Percentiles rank a stretch among this genome's conserved stretches.
Conservation (phyloP, 148 eudicot genomes). For the Rhododendron simsii region DNA sequence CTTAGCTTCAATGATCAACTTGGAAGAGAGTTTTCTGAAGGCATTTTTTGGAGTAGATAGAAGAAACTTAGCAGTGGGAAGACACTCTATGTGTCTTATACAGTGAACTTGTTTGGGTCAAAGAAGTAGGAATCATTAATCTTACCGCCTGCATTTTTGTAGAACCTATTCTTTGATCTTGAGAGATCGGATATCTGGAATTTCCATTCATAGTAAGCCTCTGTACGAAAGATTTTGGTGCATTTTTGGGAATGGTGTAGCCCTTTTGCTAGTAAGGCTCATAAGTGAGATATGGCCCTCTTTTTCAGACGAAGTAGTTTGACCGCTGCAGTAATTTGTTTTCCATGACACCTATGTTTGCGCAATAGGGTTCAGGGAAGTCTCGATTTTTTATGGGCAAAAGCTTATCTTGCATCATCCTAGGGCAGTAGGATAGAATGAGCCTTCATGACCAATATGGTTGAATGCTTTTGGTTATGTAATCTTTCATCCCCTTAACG, state of each 20-base stretch:
- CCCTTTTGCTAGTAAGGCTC: not conserved
- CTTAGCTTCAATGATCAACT: not conserved
- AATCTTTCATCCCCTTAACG: not conserved
- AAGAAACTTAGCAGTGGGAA: not conserved
- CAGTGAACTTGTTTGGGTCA: not conserved
- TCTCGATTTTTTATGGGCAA: not conserved
- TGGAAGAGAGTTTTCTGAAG: not conserved
- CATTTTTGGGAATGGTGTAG: not conserved
- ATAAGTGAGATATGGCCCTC: not conserved
- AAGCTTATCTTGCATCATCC: not conserved
- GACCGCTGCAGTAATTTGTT: not conserved
- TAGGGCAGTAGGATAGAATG: not conserved
- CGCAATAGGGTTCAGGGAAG: not conserved
- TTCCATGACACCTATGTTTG: not conserved
- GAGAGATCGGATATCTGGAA: not conserved
- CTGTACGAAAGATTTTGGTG: not conserved
- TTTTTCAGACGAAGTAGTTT: not conserved
- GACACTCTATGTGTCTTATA: not conserved
- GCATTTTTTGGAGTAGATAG: not conserved
- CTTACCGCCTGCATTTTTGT: not conserved
- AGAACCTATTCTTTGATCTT: not conserved
- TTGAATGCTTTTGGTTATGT: too few relatives aligned
- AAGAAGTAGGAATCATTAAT: not conserved
- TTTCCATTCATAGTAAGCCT: not conserved
- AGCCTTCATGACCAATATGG: not conserved